Evolutionary conservation across 2,329 filamentous ascomycete species (phyloP).

Genomic region (Fusarium sp.): DNA sequence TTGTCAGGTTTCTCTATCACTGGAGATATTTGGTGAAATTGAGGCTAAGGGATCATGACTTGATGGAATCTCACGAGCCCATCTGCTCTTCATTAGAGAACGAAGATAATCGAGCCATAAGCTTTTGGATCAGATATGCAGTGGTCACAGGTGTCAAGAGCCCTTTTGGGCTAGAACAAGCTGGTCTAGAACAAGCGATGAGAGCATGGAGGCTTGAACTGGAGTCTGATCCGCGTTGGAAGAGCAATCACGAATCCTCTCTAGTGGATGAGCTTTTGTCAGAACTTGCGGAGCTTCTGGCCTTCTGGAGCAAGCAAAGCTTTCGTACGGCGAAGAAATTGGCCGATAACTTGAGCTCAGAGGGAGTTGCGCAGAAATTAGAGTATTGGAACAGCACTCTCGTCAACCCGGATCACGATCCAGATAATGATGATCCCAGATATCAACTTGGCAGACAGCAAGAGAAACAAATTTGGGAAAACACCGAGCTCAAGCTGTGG

Average conservation of each 20-base stretch:
- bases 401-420: neutral
- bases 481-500: neutral
- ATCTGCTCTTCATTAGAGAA: neutral
- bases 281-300: slow-evolving; percentile 7
- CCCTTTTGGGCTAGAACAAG: neutral
- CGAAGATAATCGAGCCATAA: neutral
- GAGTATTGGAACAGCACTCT: neutral
- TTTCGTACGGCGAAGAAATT: neutral
- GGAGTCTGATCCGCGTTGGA: slow-evolving; percentile 10
- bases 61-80: neutral
- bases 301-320: neutral
- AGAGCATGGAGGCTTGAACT: slow-evolving; percentile 11
- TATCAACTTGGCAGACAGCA: neutral
- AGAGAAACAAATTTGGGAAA: neutral
- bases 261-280: slow-evolving; percentile 5
- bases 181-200: neutral
- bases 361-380: neutral
- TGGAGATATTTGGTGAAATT: slow-evolving; percentile 12
- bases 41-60: neutral
- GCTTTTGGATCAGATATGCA: slow-evolving; percentile 7
- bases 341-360: neutral
- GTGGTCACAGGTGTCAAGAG: neutral
- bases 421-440: no score
- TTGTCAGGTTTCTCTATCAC: slow-evolving; percentile 18
- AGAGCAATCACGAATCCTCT: slow-evolving; percentile 2